phyloP scores from a whole-genome alignment of 495 filamentous ascomycete genomes.

The Neurospora sp. region DNA sequence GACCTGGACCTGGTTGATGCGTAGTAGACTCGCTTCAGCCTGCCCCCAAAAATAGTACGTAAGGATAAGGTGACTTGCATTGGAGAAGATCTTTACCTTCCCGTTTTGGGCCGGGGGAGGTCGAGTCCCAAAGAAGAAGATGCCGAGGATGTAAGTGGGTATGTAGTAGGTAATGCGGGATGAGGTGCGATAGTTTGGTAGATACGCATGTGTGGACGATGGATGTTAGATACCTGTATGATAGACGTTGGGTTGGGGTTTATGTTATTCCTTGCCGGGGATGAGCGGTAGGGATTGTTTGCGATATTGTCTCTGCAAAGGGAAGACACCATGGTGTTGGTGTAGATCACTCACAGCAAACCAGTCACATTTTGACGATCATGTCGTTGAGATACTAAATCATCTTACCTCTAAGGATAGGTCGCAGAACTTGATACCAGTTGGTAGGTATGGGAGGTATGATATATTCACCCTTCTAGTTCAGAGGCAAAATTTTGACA shows the following conservation, averaged over 20 bases:
- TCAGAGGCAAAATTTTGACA: too few relatives aligned
- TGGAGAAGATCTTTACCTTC: background rate
- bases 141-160: background rate
- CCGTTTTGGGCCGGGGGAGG: background rate
- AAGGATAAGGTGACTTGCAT: background rate
- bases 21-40: background rate
- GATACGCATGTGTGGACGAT: background rate
- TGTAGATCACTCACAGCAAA: background rate
- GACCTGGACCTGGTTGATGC: background rate
- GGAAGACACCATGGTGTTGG: background rate
- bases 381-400: too few relatives aligned
- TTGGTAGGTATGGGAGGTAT: too few relatives aligned
- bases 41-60: background rate
- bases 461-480: too few relatives aligned
- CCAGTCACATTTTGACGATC: too few relatives aligned
- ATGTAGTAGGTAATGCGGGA: background rate
- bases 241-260: background rate
- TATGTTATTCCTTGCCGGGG: background rate
- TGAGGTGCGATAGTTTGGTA: background rate
- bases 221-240: background rate
- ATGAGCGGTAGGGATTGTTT: background rate
- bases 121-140: background rate
- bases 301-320: background rate
- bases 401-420: too few relatives aligned
- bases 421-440: too few relatives aligned